Percentiles rank a stretch among this genome's conserved stretches.
These are phyloP conservation scores for Elaeis guineensis DNA, from an alignment of 176 grass and related monocot genomes.

Conservation along the genomic window DNA sequence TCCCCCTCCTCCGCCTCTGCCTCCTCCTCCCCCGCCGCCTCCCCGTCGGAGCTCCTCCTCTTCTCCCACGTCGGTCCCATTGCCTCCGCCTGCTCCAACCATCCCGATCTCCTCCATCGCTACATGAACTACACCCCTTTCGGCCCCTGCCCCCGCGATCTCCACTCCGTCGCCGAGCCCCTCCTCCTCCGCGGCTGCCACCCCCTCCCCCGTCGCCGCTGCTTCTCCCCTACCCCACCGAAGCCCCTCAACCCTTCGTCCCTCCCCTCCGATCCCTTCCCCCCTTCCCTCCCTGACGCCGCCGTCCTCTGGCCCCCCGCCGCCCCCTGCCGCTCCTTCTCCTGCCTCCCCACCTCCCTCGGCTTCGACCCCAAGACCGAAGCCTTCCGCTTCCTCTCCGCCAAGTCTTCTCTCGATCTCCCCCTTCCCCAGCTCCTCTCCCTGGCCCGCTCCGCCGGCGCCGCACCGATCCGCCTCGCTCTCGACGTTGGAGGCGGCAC, in stretches of 20 bases:
- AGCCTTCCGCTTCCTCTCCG: constrained; percentile 42
- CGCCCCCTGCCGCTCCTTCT: constrained; percentile 10
- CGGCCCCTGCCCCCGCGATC: constrained; percentile 46
- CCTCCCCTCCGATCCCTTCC: constrained; percentile 31
- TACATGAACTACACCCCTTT: constrained; percentile 66
- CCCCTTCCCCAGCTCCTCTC: constrained; percentile 76
- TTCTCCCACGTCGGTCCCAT: constrained; percentile 54
- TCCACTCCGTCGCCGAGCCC: constrained; percentile 58
- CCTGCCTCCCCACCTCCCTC: constrained; percentile 36
- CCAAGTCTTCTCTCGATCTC: constrained; percentile 50
- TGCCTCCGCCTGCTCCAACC: constrained; percentile 44
- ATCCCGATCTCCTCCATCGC: constrained; percentile 62
- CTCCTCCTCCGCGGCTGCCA: constrained; percentile 79
- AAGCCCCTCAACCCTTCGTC: constrained; percentile 24
- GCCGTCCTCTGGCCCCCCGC: constrained; percentile 11
- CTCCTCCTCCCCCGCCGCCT: constrained; percentile 25
- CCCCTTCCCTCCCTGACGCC: constrained; percentile 37
- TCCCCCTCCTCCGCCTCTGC: not conserved
- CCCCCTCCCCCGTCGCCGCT: constrained; percentile 46
- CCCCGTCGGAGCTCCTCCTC: constrained; percentile 44
- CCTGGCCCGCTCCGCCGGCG: constrained; percentile 51
- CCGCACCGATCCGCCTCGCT: constrained; percentile 65
- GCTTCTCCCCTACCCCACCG: constrained; percentile 28
- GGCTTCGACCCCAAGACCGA: constrained; percentile 42
- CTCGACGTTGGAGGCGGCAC: constrained; percentile 77